Percentiles rank a stretch among this genome's conserved stretches.
Conservation (phyloP, 1,139 yeast genomes). For the Kodamaea derodonti region DNA sequence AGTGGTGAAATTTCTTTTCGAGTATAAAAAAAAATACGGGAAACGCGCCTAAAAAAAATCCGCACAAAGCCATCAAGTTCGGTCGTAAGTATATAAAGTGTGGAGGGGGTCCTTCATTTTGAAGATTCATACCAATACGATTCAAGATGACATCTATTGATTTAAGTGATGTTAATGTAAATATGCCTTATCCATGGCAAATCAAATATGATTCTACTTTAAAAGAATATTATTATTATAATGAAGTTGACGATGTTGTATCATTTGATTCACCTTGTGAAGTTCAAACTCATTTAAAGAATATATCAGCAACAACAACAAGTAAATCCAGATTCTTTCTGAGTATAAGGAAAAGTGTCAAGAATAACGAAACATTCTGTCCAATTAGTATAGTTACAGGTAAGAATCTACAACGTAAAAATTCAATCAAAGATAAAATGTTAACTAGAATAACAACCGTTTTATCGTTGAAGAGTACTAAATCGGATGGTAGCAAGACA, state of each 20-base stretch:
- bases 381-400: background rate
- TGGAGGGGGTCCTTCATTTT: too few species aligned
- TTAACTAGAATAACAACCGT: slow-evolving; percentile 12
- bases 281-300: slow-evolving; percentile 18
- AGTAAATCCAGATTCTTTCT: slow-evolving; percentile 1
- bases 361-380: background rate
- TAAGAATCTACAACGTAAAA: background rate
- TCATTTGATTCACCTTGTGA: slow-evolving; percentile 43
- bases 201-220: slow-evolving; percentile 29
- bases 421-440: slow-evolving; percentile 14
- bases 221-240: slow-evolving; percentile 36
- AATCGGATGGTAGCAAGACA: slow-evolving; percentile 5
- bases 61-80: background rate
- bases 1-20: background rate
- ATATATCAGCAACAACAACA: background rate
- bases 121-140: too few species aligned
- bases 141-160: background rate
- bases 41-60: background rate
- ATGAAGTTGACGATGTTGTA: slow-evolving; percentile 27
- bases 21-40: background rate
- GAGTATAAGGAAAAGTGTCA: background rate
- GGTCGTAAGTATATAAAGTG: background rate
- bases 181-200: slow-evolving; percentile 12
- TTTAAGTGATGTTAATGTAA: background rate
- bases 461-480: slow-evolving; percentile 14